Conservation (phyloP, 2,329 filamentous ascomycete species). For the Coniosporium tulheliwenetii region DNA sequence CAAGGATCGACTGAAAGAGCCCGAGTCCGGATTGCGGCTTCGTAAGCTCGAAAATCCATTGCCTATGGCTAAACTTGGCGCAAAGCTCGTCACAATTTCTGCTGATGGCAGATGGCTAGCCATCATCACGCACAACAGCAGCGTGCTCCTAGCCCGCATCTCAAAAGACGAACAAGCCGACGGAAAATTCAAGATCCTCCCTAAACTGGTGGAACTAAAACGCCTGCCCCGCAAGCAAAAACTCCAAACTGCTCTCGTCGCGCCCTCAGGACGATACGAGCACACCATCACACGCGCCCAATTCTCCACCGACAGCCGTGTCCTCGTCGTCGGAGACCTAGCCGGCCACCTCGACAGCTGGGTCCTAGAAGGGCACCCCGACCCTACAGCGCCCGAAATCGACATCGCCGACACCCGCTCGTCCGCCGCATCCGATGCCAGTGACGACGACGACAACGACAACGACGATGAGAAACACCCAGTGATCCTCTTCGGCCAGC, state of each 20-base stretch:
- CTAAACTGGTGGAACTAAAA: constrained; percentile 21
- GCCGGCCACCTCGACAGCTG: constrained; percentile 80
- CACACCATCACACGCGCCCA: constrained; percentile 56
- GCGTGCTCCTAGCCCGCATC: constrained; percentile 30
- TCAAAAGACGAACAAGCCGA: constrained; percentile 24
- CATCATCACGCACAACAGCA: constrained; percentile 30
- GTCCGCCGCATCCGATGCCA: constrained; percentile 8
- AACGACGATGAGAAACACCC: constrained; percentile 34
- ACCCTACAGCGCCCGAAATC: constrained; percentile 23
- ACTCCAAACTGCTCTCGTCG: constrained; percentile 30
- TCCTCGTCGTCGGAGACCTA: constrained; percentile 67
- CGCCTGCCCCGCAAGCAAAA: constrained; percentile 16
- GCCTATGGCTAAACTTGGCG: constrained; percentile 42
- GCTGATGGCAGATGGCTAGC: constrained; percentile 56
- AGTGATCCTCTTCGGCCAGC: constrained; percentile 40
- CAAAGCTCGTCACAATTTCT: constrained; percentile 53
- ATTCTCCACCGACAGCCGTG: constrained; percentile 67
- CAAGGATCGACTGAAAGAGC: constrained; percentile 32
- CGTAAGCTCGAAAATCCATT: constrained; percentile 52
- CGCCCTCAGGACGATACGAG: constrained; percentile 61
- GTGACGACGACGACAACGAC: constrained; percentile 29
- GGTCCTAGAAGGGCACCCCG: constrained; percentile 48
- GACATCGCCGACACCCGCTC: constrained; percentile 14
- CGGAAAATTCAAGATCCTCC: constrained; percentile 21
- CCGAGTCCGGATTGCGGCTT: constrained; percentile 49